phyloP scores from a whole-genome alignment of 2,329 filamentous ascomycete genomes.

The Escovopsis sp. region DNA sequence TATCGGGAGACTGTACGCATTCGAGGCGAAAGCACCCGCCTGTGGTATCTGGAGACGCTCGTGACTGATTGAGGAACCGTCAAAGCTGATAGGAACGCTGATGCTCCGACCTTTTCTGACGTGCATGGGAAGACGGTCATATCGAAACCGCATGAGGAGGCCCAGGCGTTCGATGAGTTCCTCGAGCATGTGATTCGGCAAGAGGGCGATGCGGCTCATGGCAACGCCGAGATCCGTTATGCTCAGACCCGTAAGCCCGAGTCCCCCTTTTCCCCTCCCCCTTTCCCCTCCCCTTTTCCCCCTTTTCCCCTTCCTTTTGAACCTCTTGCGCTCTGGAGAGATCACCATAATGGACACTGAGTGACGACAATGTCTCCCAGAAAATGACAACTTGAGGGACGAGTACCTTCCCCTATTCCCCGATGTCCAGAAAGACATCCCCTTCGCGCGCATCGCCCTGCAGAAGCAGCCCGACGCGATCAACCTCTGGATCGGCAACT shows the following conservation, averaged over 20 bases:
- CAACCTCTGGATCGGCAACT: conserved; percentile 73
- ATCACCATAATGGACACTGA: too few species aligned
- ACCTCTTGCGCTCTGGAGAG: too few species aligned
- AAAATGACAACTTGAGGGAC: conserved; percentile 67
- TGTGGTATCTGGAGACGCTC: too few species aligned
- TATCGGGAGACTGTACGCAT: too few species aligned
- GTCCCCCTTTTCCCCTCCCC: neutral
- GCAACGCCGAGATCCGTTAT: conserved; percentile 43
- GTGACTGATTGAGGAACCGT: too few species aligned
- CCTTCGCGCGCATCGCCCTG: conserved; percentile 60
- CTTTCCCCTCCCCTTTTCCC: conserved; percentile 4
- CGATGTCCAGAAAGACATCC: conserved; percentile 47
- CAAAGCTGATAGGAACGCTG: conserved; percentile 22
- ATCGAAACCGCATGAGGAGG: conserved; percentile 57
- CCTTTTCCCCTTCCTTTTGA: too few species aligned
- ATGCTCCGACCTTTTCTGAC: conserved; percentile 17
- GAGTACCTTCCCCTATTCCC: conserved; percentile 52
- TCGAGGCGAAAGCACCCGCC: too few species aligned
- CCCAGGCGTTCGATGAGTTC: conserved; percentile 46
- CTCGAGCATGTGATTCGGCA: conserved; percentile 45
- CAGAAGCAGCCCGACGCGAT: conserved; percentile 53
- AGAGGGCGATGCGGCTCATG: conserved; percentile 23
- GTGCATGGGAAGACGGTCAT: conserved; percentile 30
- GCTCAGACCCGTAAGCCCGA: conserved; percentile 53
- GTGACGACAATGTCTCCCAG: conserved; percentile 27